These are phyloP conservation scores for Wickerhamomyces alni DNA, from an alignment of 805 yeast species.

Conservation along the genomic window DNA sequence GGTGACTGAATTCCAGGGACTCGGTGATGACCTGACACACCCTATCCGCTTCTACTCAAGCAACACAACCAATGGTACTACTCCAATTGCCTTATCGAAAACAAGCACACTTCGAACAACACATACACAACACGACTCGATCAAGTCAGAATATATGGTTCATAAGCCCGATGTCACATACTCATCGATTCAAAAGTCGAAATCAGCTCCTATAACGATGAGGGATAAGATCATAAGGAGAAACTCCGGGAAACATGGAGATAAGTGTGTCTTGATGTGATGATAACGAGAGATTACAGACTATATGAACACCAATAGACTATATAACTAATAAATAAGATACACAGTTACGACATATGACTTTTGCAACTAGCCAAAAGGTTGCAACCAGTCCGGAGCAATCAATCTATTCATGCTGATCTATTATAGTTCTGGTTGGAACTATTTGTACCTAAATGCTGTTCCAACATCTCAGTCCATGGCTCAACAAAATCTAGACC, in stretches of 20 bases:
- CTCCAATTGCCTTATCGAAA: constrained; percentile 17
- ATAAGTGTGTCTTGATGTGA: constrained; percentile 10
- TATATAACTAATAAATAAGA: too few species aligned
- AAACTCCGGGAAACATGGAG: constrained; percentile 2
- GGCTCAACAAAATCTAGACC: constrained; percentile 65
- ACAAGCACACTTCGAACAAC: constrained; percentile 18
- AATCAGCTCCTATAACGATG: constrained; percentile 12
- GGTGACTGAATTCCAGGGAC: constrained; percentile 22
- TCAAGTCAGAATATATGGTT: constrained; percentile 19
- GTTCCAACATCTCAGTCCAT: constrained; percentile 76
- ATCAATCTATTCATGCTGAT: too few species aligned
- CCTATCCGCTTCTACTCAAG: constrained; percentile 15
- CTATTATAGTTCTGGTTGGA: too few species aligned
- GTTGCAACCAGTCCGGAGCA: too few species aligned
- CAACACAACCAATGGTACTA: constrained; percentile 15
- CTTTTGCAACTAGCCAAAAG: too few species aligned
- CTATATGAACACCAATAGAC: too few species aligned
- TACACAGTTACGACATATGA: too few species aligned
- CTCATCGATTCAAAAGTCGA: constrained; percentile 15
- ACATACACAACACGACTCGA: constrained; percentile 17
- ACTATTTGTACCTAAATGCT: constrained; percentile 33
- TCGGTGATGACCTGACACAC: constrained; percentile 3
- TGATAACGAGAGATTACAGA: not conserved
- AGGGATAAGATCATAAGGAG: constrained; percentile 6
- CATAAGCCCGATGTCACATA: constrained; percentile 18